A percentile compares a stretch with the other conserved stretches of the same genome.
Conservation (phyloP, 2,329 filamentous ascomycete species). For the Zalaria sp. region DNA sequence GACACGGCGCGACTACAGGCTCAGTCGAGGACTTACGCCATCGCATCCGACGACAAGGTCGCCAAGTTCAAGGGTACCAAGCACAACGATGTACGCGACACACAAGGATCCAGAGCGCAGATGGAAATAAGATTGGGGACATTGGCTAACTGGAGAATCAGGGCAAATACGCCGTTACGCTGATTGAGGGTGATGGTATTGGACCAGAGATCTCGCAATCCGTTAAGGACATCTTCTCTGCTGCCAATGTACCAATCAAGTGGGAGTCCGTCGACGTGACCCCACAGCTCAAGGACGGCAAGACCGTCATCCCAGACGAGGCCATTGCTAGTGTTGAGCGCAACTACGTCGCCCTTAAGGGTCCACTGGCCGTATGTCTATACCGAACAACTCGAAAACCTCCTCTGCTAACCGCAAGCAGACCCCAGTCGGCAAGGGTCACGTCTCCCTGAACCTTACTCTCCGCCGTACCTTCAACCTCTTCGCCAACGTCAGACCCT, state of each 20-base stretch:
- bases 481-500: conserved; percentile 97
- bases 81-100: conserved; percentile 55
- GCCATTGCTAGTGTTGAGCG: conserved; percentile 86
- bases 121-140: not conserved
- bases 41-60: conserved; percentile 49
- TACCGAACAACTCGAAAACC: conserved; percentile 1
- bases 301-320: conserved; percentile 83
- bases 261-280: conserved; percentile 98
- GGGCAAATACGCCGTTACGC: conserved; percentile 90
- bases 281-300: conserved; percentile 83
- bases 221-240: conserved; percentile 96
- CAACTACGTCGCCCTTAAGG: conserved; percentile 97
- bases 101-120: not conserved
- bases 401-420: conserved; percentile 23
- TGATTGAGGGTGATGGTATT: conserved; percentile 99
- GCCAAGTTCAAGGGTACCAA: conserved; percentile 90
- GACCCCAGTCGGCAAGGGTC: conserved; percentile 95
- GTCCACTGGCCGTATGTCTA: conserved; percentile 75
- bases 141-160: conserved; percentile 22
- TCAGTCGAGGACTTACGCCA: conserved; percentile 40
- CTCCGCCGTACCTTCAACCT: conserved; percentile 99
- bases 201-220: conserved; percentile 95
- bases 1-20: conserved; percentile 8
- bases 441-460: conserved; percentile 97
- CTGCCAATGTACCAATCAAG: conserved; percentile 84